These are phyloP conservation scores for Lentinula boryana DNA, from an alignment of 768 basidiomycete genomes.

Conservation along the genomic window DNA sequence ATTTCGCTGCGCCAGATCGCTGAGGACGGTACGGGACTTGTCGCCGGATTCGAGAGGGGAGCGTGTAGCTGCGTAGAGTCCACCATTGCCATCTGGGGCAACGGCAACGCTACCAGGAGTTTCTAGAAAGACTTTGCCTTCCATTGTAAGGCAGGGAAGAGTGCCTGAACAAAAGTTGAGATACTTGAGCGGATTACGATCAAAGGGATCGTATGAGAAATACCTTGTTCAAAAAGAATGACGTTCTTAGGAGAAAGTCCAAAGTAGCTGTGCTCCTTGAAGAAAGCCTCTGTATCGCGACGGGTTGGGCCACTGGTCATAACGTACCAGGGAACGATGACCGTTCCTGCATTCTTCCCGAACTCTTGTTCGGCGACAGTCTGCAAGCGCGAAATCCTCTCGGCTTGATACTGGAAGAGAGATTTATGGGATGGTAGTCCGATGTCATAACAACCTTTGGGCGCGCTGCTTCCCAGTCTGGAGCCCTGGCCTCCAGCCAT, in stretches of 20 bases:
- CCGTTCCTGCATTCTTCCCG: slow-evolving; percentile 49
- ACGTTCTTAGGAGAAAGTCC: slow-evolving; percentile 78
- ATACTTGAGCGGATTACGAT: not conserved
- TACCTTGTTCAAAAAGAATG: slow-evolving; percentile 96
- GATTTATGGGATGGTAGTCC: slow-evolving; percentile 89
- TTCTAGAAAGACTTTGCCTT: slow-evolving; percentile 90
- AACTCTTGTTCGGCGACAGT: slow-evolving; percentile 57
- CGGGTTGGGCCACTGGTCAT: slow-evolving; percentile 99
- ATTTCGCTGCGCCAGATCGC: slow-evolving; percentile 71
- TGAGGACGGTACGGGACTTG: slow-evolving; percentile 68
- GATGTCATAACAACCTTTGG: slow-evolving; percentile 98
- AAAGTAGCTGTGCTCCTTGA: slow-evolving; percentile 71
- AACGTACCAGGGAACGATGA: slow-evolving; percentile 92
- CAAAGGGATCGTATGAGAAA: slow-evolving; percentile 7
- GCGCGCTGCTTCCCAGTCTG: slow-evolving; percentile 82
- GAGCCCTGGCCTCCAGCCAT: slow-evolving; percentile 99
- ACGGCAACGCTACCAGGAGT: slow-evolving; percentile 77
- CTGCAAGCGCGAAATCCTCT: slow-evolving; percentile 85
- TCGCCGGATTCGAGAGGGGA: slow-evolving; percentile 57
- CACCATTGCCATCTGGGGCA: slow-evolving; percentile 97
- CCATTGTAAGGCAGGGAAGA: slow-evolving; percentile 89
- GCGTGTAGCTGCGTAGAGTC: slow-evolving; percentile 91
- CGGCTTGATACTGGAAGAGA: slow-evolving; percentile 97
- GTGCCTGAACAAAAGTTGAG: slow-evolving; percentile 57
- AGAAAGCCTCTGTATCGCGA: slow-evolving; percentile 79